phyloP scores from a whole-genome alignment of 164 flowering plant species.

The Chloranthus sessilifolius region DNA sequence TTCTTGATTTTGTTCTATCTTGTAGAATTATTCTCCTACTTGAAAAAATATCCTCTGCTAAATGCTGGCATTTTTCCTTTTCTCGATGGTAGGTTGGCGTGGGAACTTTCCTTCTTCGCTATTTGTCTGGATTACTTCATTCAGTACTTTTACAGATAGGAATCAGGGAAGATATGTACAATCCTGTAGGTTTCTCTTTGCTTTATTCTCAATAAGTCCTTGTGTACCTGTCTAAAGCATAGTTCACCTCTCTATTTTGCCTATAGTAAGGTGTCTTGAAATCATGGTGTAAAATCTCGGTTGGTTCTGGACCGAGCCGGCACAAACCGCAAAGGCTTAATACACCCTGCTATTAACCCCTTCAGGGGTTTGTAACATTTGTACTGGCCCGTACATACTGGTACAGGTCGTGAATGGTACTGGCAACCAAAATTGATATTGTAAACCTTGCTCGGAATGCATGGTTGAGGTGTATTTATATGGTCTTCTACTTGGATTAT shows the following conservation, averaged over 20 bases:
- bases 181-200: constrained; percentile 69
- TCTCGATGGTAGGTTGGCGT: constrained; percentile 58
- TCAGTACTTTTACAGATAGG: constrained; percentile 59
- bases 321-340: not conserved
- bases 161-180: constrained; percentile 72
- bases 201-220: not conserved
- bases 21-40: not conserved
- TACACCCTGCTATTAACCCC: not conserved
- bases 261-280: not conserved
- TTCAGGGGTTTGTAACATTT: not conserved
- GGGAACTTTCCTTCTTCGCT: constrained; percentile 64
- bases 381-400: not conserved
- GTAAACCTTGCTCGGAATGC: no score
- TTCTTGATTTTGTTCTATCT: not conserved
- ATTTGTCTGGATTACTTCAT: constrained; percentile 49
- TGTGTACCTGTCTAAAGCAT: not conserved
- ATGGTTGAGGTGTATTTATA: not conserved
- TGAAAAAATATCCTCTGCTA: not conserved
- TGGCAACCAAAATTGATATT: no score
- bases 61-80: constrained; percentile 8
- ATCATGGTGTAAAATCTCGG: not conserved
- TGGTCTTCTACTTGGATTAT: not conserved
- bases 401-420: not conserved
- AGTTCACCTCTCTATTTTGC: not conserved
- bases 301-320: not conserved